Conservation (phyloP, 305 asterid genomes). For the Fraxinus sp. region DNA sequence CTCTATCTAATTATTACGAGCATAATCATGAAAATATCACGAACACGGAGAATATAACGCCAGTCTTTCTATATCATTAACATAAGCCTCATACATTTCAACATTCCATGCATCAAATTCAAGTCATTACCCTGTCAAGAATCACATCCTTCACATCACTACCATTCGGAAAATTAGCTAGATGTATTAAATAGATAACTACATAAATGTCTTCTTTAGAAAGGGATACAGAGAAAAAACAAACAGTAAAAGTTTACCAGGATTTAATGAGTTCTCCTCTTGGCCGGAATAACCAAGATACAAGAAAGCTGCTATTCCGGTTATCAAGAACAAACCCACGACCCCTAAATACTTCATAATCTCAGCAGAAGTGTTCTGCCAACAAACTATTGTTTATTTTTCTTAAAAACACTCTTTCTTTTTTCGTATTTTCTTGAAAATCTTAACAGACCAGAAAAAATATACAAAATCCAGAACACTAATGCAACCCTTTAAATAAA, state of each 20-base stretch:
- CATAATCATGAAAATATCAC: not conserved
- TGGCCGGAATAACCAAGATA: constrained; percentile 34
- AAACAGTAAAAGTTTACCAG: constrained; percentile 33
- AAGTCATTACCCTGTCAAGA: not conserved
- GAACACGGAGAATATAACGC: not conserved
- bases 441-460: constrained; percentile 6
- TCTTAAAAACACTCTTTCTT: constrained; percentile 8
- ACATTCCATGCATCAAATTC: not conserved
- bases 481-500: not conserved
- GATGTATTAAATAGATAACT: not conserved
- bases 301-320: constrained; percentile 35
- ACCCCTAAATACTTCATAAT: constrained; percentile 57
- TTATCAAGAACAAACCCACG: constrained; percentile 46
- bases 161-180: not conserved
- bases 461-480: not conserved
- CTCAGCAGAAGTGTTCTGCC: not conserved
- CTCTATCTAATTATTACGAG: not conserved
- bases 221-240: not conserved
- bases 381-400: not conserved
- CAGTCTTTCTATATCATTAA: not conserved
- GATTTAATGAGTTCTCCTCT: constrained; percentile 30
- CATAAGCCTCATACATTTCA: not conserved
- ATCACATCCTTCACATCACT: too few species aligned
- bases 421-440: not conserved
- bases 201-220: not conserved